Evolutionary conservation across 2,329 filamentous ascomycete species (phyloP).

Genomic region (Pseudopyrenochaeta lycopersici): DNA sequence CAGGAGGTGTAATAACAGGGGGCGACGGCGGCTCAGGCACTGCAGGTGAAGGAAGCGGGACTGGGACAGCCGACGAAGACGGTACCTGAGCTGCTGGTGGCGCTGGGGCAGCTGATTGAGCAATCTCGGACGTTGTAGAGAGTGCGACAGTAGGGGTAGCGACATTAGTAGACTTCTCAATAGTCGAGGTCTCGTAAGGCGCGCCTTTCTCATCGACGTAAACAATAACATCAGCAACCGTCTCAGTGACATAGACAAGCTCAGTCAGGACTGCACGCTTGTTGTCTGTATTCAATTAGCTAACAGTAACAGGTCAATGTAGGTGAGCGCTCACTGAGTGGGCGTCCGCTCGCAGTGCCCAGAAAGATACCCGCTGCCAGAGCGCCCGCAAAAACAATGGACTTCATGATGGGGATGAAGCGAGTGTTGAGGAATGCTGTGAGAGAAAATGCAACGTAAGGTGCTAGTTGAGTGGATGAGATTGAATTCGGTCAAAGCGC

Average conservation of each 20-base stretch:
- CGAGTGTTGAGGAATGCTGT: conserved; percentile 42
- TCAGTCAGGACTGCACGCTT: conserved; percentile 46
- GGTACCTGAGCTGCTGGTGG: conserved; percentile 6
- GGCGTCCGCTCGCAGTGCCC: conserved; percentile 56
- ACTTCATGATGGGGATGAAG: conserved; percentile 56
- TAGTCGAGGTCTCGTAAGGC: conserved; percentile 37
- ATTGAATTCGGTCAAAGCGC: conserved; percentile 7
- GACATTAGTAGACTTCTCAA: conserved; percentile 11
- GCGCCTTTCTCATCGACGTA: conserved; percentile 43
- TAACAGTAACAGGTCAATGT: neutral
- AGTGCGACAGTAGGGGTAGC: conserved; percentile 17
- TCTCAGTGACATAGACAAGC: conserved; percentile 41
- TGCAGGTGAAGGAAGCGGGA: conserved; percentile 4
- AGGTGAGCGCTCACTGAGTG: conserved; percentile 37
- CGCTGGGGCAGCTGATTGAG: conserved; percentile 10
- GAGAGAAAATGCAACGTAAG: conserved; percentile 26
- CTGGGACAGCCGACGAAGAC: conserved; percentile 13
- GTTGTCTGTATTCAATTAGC: conserved; percentile 29
- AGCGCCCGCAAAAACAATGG: conserved; percentile 48
- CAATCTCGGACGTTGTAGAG: conserved; percentile 11
- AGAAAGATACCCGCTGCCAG: conserved; percentile 47
- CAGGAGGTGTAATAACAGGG: conserved; percentile 11
- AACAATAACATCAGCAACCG: conserved; percentile 39
- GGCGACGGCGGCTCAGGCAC: conserved; percentile 10
- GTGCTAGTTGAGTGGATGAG: conserved; percentile 17